Evolutionary conservation across 2,329 filamentous ascomycete species (phyloP).

Genomic region (Sporothrix schenckii): DNA sequence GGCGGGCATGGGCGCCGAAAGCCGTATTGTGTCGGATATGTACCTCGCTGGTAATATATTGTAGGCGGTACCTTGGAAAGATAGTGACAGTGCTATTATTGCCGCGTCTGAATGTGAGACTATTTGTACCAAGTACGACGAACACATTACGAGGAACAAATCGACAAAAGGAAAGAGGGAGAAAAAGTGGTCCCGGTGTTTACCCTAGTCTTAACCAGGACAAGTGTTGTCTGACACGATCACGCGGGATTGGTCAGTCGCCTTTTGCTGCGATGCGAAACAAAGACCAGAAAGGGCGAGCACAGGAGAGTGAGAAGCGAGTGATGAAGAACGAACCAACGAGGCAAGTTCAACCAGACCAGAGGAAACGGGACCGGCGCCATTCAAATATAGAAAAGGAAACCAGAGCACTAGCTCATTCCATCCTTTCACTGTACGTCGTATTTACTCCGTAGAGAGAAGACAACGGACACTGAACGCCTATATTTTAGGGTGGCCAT

Average conservation of each 20-base stretch:
- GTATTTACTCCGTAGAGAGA: background rate
- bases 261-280: conserved; percentile 14
- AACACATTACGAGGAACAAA: background rate
- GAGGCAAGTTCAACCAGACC: no score
- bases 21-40: background rate
- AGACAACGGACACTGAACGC: background rate
- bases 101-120: background rate
- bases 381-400: background rate
- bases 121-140: background rate
- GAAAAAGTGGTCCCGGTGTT: background rate
- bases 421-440: background rate
- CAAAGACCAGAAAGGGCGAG: conserved; percentile 18
- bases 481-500: conserved; percentile 4
- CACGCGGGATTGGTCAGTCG: conserved; percentile 24
- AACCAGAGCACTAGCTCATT: background rate
- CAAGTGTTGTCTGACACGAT: conserved; percentile 24
- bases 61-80: background rate
- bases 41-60: background rate
- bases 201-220: background rate
- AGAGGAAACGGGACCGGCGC: no score
- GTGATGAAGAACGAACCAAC: background rate
- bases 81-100: background rate
- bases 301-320: conserved; percentile 13
- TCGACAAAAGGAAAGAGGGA: background rate
- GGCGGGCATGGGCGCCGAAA: background rate